Evolutionary conservation across 768 basidiomycete species (phyloP).

Genomic region (Calocybe cyanea): DNA sequence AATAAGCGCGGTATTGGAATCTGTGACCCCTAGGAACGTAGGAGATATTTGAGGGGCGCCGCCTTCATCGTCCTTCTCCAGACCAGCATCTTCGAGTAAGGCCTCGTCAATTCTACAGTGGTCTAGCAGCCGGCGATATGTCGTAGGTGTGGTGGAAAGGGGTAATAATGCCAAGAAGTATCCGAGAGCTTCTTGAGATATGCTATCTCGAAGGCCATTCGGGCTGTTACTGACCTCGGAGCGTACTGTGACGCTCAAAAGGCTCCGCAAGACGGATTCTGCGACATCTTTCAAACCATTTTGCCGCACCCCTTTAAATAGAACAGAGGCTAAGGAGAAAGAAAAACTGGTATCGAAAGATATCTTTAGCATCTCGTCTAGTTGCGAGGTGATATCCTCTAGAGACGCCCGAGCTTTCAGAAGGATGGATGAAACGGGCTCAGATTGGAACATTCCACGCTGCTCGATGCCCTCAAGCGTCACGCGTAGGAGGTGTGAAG

Average conservation of each 20-base stretch:
- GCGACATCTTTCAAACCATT: constrained; percentile 59
- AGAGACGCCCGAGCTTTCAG: constrained; percentile 61
- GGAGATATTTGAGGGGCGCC: constrained; percentile 52
- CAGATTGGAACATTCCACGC: constrained; percentile 54
- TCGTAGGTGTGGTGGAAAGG: constrained; percentile 51
- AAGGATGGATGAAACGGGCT: constrained; percentile 51
- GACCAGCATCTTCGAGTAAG: constrained; percentile 35
- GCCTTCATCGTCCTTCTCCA: constrained; percentile 36
- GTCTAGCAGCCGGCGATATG: constrained; percentile 58
- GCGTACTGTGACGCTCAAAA: constrained; percentile 58
- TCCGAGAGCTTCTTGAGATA: constrained; percentile 60
- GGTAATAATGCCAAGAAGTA: constrained; percentile 81
- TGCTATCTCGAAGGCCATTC: constrained; percentile 39
- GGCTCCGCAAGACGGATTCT: constrained; percentile 54
- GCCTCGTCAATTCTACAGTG: constrained; percentile 57
- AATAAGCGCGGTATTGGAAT: constrained; percentile 65
- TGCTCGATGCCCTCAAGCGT: constrained; percentile 62
- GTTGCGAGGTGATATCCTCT: constrained; percentile 64
- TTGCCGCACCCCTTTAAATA: constrained; percentile 85
- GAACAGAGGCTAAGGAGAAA: constrained; percentile 75
- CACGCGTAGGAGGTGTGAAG: constrained; percentile 60
- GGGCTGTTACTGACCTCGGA: constrained; percentile 27
- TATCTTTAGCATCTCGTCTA: constrained; percentile 70
- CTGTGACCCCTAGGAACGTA: constrained; percentile 56
- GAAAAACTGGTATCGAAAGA: constrained; percentile 79